A percentile compares a stretch with the other conserved stretches of the same genome.
phyloP scores from a whole-genome alignment of 257 asterid genomes.

The Gynochthodes officinalis region DNA sequence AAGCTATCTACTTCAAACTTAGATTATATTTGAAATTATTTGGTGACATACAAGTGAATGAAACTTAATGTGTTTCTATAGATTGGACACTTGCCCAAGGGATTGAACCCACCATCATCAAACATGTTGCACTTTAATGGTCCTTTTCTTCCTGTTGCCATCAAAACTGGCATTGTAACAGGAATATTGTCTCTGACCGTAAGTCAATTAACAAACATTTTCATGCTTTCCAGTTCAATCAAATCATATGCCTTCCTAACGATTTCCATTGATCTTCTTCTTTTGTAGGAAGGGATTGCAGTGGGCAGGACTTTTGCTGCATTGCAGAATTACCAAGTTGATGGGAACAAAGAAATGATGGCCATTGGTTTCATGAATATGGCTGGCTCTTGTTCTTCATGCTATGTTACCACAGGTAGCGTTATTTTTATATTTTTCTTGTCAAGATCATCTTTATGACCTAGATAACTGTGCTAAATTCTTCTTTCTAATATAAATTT shows the following conservation, averaged over 20 bases:
- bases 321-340: conserved; percentile 84
- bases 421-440: not conserved
- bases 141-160: conserved; percentile 58
- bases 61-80: conserved; percentile 23
- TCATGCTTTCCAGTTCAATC: not conserved
- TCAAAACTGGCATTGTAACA: conserved; percentile 78
- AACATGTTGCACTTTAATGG: conserved; percentile 73
- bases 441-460: not conserved
- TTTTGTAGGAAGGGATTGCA: conserved; percentile 85
- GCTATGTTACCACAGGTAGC: conserved; percentile 89
- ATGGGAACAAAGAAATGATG: conserved; percentile 98
- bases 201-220: conserved; percentile 21
- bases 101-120: conserved; percentile 80
- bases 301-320: conserved; percentile 94
- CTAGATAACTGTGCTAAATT: not conserved
- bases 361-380: conserved; percentile 97
- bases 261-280: not conserved
- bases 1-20: not conserved
- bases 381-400: conserved; percentile 95
- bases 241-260: not conserved
- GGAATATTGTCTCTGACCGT: conserved; percentile 90
- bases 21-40: not conserved
- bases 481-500: not conserved
- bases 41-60: not conserved
- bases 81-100: conserved; percentile 88